Evolutionary conservation across 345 rosid genomes (phyloP).

Genomic region (Ceriops tagal): DNA sequence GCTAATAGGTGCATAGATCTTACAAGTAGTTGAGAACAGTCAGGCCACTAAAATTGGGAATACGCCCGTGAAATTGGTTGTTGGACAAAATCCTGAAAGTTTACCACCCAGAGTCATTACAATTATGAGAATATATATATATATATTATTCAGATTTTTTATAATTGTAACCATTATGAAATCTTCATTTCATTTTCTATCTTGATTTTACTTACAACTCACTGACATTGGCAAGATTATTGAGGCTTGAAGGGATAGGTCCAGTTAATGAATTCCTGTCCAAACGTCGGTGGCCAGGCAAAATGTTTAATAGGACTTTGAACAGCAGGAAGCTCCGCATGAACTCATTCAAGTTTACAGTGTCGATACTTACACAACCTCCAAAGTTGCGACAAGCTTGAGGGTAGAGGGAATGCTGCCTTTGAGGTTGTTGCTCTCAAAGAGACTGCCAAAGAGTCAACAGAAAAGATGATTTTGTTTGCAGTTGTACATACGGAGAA

Average conservation of each 20-base stretch:
- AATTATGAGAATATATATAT: neutral
- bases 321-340: neutral
- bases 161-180: neutral
- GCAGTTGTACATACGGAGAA: neutral
- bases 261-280: slow-evolving; percentile 59
- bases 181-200: neutral
- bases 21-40: slow-evolving; percentile 54
- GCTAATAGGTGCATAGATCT: slow-evolving; percentile 25
- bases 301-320: slow-evolving; percentile 1
- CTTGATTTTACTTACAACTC: slow-evolving; percentile 57
- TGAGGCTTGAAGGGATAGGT: slow-evolving; percentile 51
- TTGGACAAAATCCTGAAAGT: slow-evolving; percentile 67
- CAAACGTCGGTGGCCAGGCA: slow-evolving; percentile 53
- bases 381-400: slow-evolving; percentile 41
- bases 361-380: slow-evolving; percentile 63
- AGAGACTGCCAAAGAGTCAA: slow-evolving; percentile 42
- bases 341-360: slow-evolving; percentile 1
- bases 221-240: slow-evolving; percentile 44
- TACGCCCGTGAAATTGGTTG: slow-evolving; percentile 48
- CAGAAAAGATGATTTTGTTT: neutral
- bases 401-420: no score
- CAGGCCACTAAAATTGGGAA: slow-evolving; percentile 64
- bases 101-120: neutral
- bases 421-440: no score
- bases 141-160: no score